These are phyloP conservation scores for Coffea eugenioides DNA, from an alignment of 257 asterid genomes.

Conservation along the genomic window DNA sequence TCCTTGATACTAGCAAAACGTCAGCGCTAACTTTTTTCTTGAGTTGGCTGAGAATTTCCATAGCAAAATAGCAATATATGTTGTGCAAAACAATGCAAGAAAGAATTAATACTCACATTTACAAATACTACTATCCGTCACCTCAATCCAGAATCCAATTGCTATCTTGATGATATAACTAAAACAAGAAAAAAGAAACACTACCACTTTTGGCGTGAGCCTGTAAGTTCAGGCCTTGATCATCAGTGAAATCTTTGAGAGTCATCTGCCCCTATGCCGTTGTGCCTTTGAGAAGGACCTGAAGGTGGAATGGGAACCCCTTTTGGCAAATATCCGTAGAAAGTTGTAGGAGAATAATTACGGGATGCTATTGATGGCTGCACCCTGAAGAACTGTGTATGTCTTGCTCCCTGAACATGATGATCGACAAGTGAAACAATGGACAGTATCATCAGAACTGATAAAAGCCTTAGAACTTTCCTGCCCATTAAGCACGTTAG, in stretches of 20 bases:
- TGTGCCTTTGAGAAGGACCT: conserved; percentile 65
- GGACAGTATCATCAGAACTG: conserved; percentile 32
- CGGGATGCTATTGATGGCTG: conserved; percentile 30
- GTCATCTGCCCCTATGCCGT: conserved; percentile 43
- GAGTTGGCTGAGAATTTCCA: neutral
- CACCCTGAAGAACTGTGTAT: conserved; percentile 44
- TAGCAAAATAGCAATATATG: neutral
- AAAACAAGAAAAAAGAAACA: neutral
- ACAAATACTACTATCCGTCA: neutral
- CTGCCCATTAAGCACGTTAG: conserved; percentile 28
- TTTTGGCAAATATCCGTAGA: conserved; percentile 58
- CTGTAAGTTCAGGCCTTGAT: neutral
- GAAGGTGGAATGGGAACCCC: conserved; percentile 81
- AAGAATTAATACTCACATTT: neutral
- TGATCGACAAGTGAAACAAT: conserved; percentile 16
- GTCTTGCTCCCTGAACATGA: conserved; percentile 44
- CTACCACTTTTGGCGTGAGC: neutral
- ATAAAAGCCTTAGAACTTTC: conserved; percentile 18
- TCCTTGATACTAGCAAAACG: neutral
- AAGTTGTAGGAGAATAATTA: conserved; percentile 15
- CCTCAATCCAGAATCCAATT: neutral
- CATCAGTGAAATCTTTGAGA: conserved; percentile 30
- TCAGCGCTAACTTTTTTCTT: neutral
- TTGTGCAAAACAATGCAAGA: neutral
- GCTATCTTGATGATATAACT: neutral